Percentiles rank a stretch among this genome's conserved stretches.
Conservation (phyloP, 2,329 filamentous ascomycete genomes). For the Diaporthe nobilis region DNA sequence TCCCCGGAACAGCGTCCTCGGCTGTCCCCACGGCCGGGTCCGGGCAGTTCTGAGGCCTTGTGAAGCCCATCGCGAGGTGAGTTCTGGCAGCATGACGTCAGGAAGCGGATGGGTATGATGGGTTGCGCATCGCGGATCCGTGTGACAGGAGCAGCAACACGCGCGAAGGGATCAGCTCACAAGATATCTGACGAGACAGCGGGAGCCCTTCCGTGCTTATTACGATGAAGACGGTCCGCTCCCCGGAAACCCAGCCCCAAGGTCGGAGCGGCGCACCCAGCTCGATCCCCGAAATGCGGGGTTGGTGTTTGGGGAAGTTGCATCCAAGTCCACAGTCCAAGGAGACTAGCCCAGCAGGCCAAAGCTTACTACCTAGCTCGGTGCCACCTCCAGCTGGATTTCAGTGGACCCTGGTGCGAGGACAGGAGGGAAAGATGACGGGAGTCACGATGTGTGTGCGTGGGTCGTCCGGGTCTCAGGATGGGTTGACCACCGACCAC, state of each 20-base stretch:
- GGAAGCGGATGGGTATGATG: neutral
- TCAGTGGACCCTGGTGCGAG: slow-evolving; percentile 13
- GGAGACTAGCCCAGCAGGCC: neutral
- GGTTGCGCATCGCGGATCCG: slow-evolving; percentile 2
- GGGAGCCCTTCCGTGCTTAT: neutral
- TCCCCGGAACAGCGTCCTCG: neutral
- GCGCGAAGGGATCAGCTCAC: neutral
- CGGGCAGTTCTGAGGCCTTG: slow-evolving; percentile 14
- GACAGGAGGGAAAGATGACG: neutral
- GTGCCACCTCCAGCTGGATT: neutral
- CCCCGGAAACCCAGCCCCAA: slow-evolving; percentile 17
- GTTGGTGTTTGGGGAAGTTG: slow-evolving; percentile 17
- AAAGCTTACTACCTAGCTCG: slow-evolving; percentile 6
- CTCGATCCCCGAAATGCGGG: slow-evolving; percentile 32
- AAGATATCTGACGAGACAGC: neutral
- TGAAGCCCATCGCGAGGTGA: neutral
- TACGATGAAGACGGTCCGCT: neutral
- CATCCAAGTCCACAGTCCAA: neutral
- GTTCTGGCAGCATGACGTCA: slow-evolving; percentile 29
- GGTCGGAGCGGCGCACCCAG: slow-evolving; percentile 2
- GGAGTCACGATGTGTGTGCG: neutral
- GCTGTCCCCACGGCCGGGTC: neutral
- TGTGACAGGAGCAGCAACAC: neutral
- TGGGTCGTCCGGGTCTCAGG: neutral
- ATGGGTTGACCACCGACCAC: neutral